phyloP scores from a whole-genome alignment of 2,329 filamentous ascomycete species.

The Epichloe amarillans region DNA sequence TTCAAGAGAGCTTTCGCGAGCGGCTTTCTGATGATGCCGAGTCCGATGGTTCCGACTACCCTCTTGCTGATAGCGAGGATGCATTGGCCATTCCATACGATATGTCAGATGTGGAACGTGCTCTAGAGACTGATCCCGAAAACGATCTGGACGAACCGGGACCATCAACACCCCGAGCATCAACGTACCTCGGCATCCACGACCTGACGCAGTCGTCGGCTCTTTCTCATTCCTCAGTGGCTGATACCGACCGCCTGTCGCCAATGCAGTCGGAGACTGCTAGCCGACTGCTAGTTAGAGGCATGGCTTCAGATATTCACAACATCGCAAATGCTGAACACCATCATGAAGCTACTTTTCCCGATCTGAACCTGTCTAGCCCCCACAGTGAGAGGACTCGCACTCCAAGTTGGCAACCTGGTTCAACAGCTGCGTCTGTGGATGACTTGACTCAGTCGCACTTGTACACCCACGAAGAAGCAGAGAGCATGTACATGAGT shows the following conservation, averaged over 20 bases:
- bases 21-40: conserved; percentile 11
- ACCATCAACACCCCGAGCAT: conserved; percentile 41
- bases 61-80: conserved; percentile 38
- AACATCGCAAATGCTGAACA: not conserved
- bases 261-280: conserved; percentile 6
- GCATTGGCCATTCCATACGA: conserved; percentile 45
- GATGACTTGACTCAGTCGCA: conserved; percentile 51
- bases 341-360: not conserved
- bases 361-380: not conserved
- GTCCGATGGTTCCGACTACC: conserved; percentile 12
- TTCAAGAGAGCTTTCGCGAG: conserved; percentile 14
- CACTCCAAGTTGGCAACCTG: not conserved
- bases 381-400: not conserved
- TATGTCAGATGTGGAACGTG: conserved; percentile 16
- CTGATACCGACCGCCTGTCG: conserved; percentile 7
- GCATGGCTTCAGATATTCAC: not conserved
- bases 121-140: conserved; percentile 22
- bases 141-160: conserved; percentile 23
- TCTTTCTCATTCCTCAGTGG: conserved; percentile 17
- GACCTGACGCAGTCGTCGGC: not conserved
- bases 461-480: conserved; percentile 66
- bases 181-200: conserved; percentile 26
- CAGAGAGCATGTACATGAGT: conserved; percentile 79
- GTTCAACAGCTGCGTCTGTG: conserved; percentile 5
- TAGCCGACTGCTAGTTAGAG: conserved; percentile 3